Evolutionary conservation across 2,329 filamentous ascomycete genomes (phyloP), one percentile per base, ranked within the genome.

Genomic region (Fusarium tanahbumbuense): DNA sequence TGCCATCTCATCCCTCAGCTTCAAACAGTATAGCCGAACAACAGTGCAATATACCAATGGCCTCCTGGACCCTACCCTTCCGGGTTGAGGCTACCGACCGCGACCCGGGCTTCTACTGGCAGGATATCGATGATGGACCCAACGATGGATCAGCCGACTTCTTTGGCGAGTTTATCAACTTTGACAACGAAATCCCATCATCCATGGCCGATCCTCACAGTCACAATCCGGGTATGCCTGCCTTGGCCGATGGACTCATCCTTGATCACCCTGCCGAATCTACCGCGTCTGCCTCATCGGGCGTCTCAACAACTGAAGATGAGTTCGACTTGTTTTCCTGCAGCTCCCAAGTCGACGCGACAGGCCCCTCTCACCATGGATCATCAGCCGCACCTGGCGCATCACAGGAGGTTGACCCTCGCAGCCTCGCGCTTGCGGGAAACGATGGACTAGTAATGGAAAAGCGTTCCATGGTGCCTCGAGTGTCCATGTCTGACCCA

Each of bases 401-500:
- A 50, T 58, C 64, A 16, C 71, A 78, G 40, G 78, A 80, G 23
- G 65, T 79, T 37, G 75, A 80, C 54, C 73, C 77, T 13, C 71
- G 71, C 28, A 68, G 73, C 27, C 70, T 81, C 46, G 64, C 74
- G 44, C 65, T 78, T 42, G 64, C 61, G 22, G 41, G 52, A 32
- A 48, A 32, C 37, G 55, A 56, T 62, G 64, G 64, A 12, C 37
- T 71, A 55, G 46, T 50, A n/a, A 42, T 54, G 10, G 71, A 74
- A 20, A 71, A 73, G 32, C 62, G 71, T 34, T 65, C 71, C 8
- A 67, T 72, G 53, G 62, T 78, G 15, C 76, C 76, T 41, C 76
- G 77, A 16, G 80, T 76, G 25, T 83, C 82, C 60, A 82, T 85
- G 75, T 85, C 83, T 6, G 83, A 85, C 65, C 82, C 82, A 40